Conservation (phyloP, 2,329 filamentous ascomycete genomes). For the Lasiodiplodia sp. region DNA sequence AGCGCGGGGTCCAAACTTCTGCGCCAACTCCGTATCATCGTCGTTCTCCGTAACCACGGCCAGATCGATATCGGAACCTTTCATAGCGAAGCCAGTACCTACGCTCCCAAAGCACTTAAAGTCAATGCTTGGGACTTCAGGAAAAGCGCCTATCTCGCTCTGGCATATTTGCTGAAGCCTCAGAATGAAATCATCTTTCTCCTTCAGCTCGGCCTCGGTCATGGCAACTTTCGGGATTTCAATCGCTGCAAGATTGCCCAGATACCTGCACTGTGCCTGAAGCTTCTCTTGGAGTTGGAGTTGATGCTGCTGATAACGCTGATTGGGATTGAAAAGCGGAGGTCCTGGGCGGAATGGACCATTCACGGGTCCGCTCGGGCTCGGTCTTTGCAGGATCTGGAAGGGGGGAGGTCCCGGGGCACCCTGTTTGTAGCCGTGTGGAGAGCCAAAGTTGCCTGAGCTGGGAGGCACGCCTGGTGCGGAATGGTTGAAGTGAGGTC, state of each 20-base stretch:
- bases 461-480: background rate
- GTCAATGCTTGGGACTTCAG: conserved; percentile 60
- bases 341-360: conserved; percentile 7
- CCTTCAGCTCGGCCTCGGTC: conserved; percentile 65
- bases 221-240: conserved; percentile 70
- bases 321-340: conserved; percentile 16
- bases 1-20: conserved; percentile 55
- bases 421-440: conserved; percentile 4
- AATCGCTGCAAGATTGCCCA: conserved; percentile 51
- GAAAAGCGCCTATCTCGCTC: conserved; percentile 52
- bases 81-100: conserved; percentile 83
- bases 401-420: background rate
- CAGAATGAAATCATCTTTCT: conserved; percentile 75
- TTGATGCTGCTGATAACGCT: conserved; percentile 17
- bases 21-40: conserved; percentile 53
- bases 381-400: conserved; percentile 9
- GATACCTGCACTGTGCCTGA: conserved; percentile 49
- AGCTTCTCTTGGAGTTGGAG: conserved; percentile 31
- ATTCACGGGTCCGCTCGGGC: conserved; percentile 1
- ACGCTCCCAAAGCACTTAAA: conserved; percentile 84
- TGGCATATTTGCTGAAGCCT: conserved; percentile 71
- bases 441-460: background rate
- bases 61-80: conserved; percentile 90
- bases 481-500: background rate
- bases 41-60: conserved; percentile 70